Base-by-base conservation (phyloP, 2,329 filamentous ascomycete genomes). In the Colletotrichum scovillei region DNA sequence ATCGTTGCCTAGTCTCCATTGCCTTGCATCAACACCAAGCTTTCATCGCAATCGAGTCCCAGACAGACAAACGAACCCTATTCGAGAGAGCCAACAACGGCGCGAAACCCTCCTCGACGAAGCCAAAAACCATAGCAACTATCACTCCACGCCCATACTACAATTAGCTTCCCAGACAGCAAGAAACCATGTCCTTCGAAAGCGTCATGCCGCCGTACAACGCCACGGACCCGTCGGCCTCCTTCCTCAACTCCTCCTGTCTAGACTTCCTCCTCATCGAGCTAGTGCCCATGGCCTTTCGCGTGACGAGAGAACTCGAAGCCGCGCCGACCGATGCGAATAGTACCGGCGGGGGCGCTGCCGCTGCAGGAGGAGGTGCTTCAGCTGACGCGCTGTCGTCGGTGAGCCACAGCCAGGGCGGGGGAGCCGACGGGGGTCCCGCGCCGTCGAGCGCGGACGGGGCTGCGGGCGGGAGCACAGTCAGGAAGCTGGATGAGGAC, bases 221-320 rank as follows among this genome's bases (percentile, higher is more conserved):
- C 82, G 87, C 91, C 77, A 89, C 89, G 76, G 95, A 97, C 83
- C 93, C 94, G 49, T 88, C 88, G 73, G 93, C 93, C 72, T 91
- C 91, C 74, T 94, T 95, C 84, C 88, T 98, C 78, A 93, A 90
- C 85, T 91, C 93, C 70, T 97, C 96, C 60, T 95, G 94, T 81
- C 91, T 99, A 78, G 97, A 99, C 84, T 93, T 99, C 78, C 90
- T 99, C 69, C 90, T 99, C 78, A 98, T 98, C 81, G 97, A 99
- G 86, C 91, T 99, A 68, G 97, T 99, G 19, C 97, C 97, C 52
- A 93, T 98, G 87, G 94, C 96, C 5, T 95, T 97, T 83, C 92
- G 97, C 76, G 89, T 98, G 75, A 92, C 94, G 26, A 90, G 92
- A 79, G 92, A 97, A 79, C 87, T 95, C 5, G 90, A 91, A 72